These are phyloP conservation scores for Decorospora gaudefroyi DNA, from an alignment of 2,329 filamentous ascomycete species.

Conservation along the genomic window DNA sequence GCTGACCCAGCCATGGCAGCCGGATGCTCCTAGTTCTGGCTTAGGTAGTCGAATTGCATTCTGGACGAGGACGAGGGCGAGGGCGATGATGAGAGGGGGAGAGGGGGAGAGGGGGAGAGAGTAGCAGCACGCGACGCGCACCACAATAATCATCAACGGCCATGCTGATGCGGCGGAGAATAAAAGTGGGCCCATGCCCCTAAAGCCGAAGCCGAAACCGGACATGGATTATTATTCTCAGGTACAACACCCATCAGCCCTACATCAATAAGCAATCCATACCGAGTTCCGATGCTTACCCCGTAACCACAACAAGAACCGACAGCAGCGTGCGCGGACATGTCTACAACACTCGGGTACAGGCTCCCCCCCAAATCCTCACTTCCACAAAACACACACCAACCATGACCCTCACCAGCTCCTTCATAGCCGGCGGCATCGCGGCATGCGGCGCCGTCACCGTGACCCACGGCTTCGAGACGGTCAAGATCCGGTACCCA, in stretches of 20 bases:
- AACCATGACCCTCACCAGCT: constrained; percentile 53
- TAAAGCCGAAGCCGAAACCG: constrained; percentile 16
- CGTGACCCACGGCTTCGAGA: constrained; percentile 97
- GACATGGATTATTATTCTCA: constrained; percentile 25
- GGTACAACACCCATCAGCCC: too few species aligned
- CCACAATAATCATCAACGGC: too few species aligned
- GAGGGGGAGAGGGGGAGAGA: too few species aligned
- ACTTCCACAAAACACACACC: background rate
- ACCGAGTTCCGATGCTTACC: constrained; percentile 9
- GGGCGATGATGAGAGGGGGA: too few species aligned
- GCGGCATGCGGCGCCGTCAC: constrained; percentile 97
- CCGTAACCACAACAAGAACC: too few species aligned
- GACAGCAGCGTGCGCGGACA: constrained; percentile 32
- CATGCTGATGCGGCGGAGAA: too few species aligned
- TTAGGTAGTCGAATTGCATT: constrained; percentile 11
- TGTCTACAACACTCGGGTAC: constrained; percentile 58
- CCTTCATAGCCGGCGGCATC: constrained; percentile 94
- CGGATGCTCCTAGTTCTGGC: constrained; percentile 6
- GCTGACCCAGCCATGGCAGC: constrained; percentile 42
- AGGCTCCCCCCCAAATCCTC: constrained; percentile 2
- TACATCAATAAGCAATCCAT: too few species aligned
- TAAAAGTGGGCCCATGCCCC: constrained; percentile 8
- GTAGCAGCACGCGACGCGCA: constrained; percentile 16
- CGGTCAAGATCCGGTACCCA: constrained; percentile 90
- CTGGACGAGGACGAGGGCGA: constrained; percentile 7